Base-by-base conservation (phyloP, 2,329 filamentous ascomycete species). In the Sclerotinia nivalis region DNA sequence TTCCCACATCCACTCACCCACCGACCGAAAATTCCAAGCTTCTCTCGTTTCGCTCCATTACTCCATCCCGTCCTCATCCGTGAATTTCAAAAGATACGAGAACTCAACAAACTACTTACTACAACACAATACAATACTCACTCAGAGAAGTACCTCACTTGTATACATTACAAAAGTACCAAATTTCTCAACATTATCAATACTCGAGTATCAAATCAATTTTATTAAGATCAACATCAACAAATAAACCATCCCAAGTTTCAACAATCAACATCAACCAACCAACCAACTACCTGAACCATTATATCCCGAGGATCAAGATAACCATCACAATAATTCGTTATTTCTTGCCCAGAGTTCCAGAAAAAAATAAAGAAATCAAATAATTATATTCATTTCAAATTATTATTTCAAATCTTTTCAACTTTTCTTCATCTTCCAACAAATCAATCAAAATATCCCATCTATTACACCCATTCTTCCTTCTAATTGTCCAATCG, bases 401-500 rank as follows among this genome's bases (percentile, higher is more conserved):
- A 37, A n/a, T 10, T 15, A 59, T 43, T n/a, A 25, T 59, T 59
- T 34, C 34, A 4, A 40, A n/a, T 25, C 37, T 15, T 5, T 25
- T 37, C 37, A 10, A 15, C 54, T 18, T 40, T 7, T 31, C 45
- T 25, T 50, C 60, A 7, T 34, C 31, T 62, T 34, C 45, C 22
- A 40, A 37, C 60, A 64, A 50, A 64, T 37, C 60, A 64, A 13
- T 50, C 60, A 31, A 49, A 49, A 34, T 37, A 9, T 13, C 22
- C 45, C 31, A 22, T n/a, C 40, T 43, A 43, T 43, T 40, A 37
- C 55, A 58, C n/a, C 9, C 37, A 60, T 52, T 68, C 49, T 61
- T 40, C 54, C 54, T 54, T 25, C 15, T 37, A 28, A 62, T 69
- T 64, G 58, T 50, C 66, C 66, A 69, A 69, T 69, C 66, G 28